Evolutionary conservation across 148 eudicot genomes (phyloP).

Genomic region (Diospyros kaki): DNA sequence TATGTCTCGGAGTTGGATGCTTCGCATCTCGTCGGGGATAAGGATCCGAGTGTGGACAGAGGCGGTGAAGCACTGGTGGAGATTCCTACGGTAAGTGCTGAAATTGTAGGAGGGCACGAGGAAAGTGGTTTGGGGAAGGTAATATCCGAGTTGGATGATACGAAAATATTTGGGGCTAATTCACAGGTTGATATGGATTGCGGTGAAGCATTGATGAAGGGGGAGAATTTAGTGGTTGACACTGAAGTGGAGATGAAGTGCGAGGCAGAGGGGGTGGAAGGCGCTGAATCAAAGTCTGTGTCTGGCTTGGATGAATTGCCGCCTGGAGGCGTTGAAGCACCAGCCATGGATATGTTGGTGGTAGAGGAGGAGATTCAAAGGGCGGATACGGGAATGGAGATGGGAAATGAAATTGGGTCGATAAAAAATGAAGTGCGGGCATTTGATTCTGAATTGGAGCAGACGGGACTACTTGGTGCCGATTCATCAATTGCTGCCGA

Average conservation of each 20-base stretch:
- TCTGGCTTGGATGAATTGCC: not conserved
- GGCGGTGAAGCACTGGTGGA: not conserved
- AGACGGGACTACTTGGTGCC: not conserved
- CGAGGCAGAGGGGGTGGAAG: not conserved
- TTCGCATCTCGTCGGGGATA: not conserved
- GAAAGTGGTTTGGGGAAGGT: not conserved
- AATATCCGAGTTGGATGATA: not conserved
- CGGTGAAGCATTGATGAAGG: not conserved
- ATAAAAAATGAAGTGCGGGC: not conserved
- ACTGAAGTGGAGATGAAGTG: conserved; percentile 26
- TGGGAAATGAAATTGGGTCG: conserved; percentile 8
- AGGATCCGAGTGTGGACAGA: not conserved
- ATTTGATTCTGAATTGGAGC: not conserved
- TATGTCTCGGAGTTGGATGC: conserved; percentile 6
- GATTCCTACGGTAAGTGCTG: not conserved
- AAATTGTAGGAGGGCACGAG: not conserved
- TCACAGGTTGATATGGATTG: not conserved
- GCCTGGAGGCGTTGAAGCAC: conserved; percentile 8
- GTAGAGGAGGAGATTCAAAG: conserved; percentile 18
- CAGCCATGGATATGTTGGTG: conserved; percentile 11
- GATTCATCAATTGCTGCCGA: not conserved
- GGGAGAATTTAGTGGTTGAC: conserved; percentile 13
- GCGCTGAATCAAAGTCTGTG: not conserved
- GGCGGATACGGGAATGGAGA: conserved; percentile 26
- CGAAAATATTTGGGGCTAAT: not conserved